These are phyloP conservation scores for Cyclotella atomus DNA, from an alignment of 108 stramenopile species.

Conservation along the genomic window DNA sequence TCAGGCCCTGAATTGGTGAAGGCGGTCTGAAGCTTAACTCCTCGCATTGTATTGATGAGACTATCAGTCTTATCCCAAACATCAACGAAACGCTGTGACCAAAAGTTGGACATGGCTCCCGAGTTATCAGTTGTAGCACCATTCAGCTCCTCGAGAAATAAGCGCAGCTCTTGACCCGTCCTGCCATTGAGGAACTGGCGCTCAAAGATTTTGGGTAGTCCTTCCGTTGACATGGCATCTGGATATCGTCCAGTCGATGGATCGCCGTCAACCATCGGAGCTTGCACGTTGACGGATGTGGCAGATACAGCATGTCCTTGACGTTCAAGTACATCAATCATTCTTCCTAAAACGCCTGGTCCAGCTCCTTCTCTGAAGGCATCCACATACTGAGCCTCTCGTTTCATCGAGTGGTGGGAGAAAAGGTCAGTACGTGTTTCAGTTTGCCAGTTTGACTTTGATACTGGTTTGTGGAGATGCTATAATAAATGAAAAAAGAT, in stretches of 20 bases:
- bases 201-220: constrained; percentile 31
- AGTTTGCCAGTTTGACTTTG: constrained; percentile 40
- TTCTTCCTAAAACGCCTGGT: constrained; percentile 46
- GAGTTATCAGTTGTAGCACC: constrained; percentile 18
- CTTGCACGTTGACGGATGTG: constrained; percentile 22
- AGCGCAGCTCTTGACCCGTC: constrained; percentile 14
- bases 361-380: constrained; percentile 46
- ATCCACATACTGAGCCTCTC: constrained; percentile 37
- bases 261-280: constrained; percentile 36
- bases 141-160: constrained; percentile 24
- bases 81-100: constrained; percentile 38
- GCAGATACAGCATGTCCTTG: constrained; percentile 40
- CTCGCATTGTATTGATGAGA: constrained; percentile 20
- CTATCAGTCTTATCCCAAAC: constrained; percentile 35
- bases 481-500: constrained; percentile 7
- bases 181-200: constrained; percentile 33
- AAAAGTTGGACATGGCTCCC: constrained; percentile 23
- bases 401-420: constrained; percentile 38
- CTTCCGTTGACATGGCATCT: constrained; percentile 29
- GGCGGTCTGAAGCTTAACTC: constrained; percentile 2
- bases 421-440: constrained; percentile 46
- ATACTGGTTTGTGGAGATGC: constrained; percentile 48
- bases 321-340: constrained; percentile 44
- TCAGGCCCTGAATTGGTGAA: constrained; percentile 6
- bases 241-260: constrained; percentile 32